A percentile compares a stretch with the other conserved stretches of the same genome.
Conservation (phyloP, 805 yeast genomes). For the Yamadazyma philogaea region DNA sequence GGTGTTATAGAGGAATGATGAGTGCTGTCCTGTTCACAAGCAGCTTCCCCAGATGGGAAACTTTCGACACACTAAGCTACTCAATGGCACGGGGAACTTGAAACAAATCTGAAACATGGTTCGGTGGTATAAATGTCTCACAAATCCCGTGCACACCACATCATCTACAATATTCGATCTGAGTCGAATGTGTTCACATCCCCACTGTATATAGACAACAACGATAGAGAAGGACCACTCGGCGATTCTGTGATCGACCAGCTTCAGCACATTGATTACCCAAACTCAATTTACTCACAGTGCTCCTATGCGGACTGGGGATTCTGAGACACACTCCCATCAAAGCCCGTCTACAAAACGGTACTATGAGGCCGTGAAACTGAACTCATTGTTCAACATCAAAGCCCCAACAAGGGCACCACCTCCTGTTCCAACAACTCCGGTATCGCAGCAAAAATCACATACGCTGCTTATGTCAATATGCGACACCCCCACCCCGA, state of each 20-base stretch:
- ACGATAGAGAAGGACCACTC: neutral
- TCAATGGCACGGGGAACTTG: too few species aligned
- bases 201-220: neutral
- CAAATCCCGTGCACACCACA: neutral
- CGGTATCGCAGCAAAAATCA: neutral
- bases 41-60: too few species aligned
- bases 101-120: conserved; percentile 1
- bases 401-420: neutral
- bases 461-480: neutral
- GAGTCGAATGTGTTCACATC: neutral
- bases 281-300: neutral
- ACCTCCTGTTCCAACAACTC: neutral
- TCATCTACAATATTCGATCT: neutral
- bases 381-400: neutral
- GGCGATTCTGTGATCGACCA: neutral
- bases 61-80: too few species aligned
- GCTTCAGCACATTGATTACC: neutral
- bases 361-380: neutral
- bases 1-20: neutral
- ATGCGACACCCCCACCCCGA: neutral
- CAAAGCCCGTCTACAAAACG: neutral
- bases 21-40: too few species aligned
- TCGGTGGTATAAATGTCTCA: neutral
- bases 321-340: neutral
- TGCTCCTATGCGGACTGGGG: neutral